These are phyloP conservation scores for Linum usitatissimum DNA, from an alignment of 345 rosid species.

Conservation along the genomic window DNA sequence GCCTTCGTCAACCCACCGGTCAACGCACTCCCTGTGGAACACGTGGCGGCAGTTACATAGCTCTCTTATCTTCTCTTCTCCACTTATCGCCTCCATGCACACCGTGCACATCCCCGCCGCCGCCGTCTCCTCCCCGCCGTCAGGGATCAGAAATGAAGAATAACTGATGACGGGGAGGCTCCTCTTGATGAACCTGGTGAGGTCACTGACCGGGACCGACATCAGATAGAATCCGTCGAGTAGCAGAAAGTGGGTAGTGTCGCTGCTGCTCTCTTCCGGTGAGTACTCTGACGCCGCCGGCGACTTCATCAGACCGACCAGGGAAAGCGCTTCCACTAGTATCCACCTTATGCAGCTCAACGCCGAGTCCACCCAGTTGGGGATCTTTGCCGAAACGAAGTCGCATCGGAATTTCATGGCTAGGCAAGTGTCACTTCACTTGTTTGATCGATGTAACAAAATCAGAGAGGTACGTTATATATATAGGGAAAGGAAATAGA, in stretches of 20 bases:
- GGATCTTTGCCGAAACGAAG: not conserved
- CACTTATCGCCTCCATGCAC: conserved; percentile 28
- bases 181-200: conserved; percentile 26
- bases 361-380: not conserved
- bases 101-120: conserved; percentile 21
- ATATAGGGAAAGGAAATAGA: no score
- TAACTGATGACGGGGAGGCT: conserved; percentile 22
- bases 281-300: not conserved
- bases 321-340: conserved; percentile 10
- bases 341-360: conserved; percentile 13
- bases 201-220: conserved; percentile 20
- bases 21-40: conserved; percentile 38
- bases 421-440: no score
- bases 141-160: conserved; percentile 12
- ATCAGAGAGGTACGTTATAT: no score
- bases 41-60: conserved; percentile 33
- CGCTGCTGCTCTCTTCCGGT: not conserved
- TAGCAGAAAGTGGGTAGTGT: conserved; percentile 18
- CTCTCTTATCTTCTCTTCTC: conserved; percentile 26
- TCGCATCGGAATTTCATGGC: not conserved
- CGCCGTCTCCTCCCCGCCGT: conserved; percentile 2
- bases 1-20: conserved; percentile 32
- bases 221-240: conserved; percentile 18
- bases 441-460: no score
- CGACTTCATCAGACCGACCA: conserved; percentile 23